These are phyloP conservation scores for Amorphotheca resinae DNA, from an alignment of 495 filamentous ascomycete genomes.

Conservation along the genomic window DNA sequence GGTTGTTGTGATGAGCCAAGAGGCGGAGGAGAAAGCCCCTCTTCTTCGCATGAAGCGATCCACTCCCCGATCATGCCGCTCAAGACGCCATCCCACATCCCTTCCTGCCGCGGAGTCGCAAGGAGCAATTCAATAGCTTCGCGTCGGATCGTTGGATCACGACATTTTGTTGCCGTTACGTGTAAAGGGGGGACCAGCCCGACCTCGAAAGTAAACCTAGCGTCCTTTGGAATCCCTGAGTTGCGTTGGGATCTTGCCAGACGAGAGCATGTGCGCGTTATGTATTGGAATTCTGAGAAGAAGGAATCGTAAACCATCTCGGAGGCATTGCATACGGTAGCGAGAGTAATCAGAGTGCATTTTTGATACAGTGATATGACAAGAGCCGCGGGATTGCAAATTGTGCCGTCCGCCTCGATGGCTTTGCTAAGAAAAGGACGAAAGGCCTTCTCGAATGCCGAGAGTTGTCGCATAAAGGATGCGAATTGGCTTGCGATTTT, in stretches of 20 bases:
- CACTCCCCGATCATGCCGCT: constrained; percentile 12
- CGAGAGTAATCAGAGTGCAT: constrained; percentile 4
- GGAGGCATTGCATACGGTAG: not conserved
- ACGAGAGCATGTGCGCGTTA: constrained; percentile 7
- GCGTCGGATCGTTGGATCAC: constrained; percentile 31
- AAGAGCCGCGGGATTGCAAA: constrained; percentile 9
- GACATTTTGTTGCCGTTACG: constrained; percentile 29
- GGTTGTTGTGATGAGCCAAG: constrained; percentile 44
- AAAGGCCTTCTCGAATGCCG: constrained; percentile 10
- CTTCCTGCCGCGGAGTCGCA: constrained; percentile 32
- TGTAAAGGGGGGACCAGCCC: constrained; percentile 29
- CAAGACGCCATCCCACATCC: constrained; percentile 30
- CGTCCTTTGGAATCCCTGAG: constrained; percentile 5
- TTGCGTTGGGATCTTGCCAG: constrained; percentile 2
- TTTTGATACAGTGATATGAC: constrained; percentile 15
- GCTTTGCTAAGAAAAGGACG: constrained; percentile 12
- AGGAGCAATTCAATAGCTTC: constrained; percentile 30
- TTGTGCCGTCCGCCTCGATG: constrained; percentile 2
- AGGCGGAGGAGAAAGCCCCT: constrained; percentile 59
- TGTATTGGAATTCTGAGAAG: constrained; percentile 15
- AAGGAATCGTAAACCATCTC: constrained; percentile 18
- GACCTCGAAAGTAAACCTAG: constrained; percentile 44
- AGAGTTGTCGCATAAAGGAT: constrained; percentile 1
- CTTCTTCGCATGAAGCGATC: constrained; percentile 15
- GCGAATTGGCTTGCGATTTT: not conserved